These are phyloP conservation scores for Boletus reticuloceps DNA, from an alignment of 768 basidiomycete genomes.

Conservation along the genomic window DNA sequence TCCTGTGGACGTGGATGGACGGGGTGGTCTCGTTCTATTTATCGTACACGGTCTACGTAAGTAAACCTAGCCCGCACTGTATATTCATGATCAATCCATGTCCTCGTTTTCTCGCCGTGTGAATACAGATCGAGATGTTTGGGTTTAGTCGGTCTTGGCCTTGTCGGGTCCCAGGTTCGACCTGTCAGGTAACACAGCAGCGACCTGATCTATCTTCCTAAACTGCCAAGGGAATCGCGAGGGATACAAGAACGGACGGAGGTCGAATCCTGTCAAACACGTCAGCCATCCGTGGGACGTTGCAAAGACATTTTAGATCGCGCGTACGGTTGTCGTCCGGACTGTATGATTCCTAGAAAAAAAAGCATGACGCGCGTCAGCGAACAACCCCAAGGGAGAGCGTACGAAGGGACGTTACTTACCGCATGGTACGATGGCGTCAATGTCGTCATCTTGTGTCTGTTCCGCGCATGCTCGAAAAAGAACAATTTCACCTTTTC, in stretches of 20 bases:
- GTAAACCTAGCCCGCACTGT: conserved; percentile 8
- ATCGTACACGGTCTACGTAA: conserved; percentile 5
- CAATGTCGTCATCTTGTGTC: conserved; percentile 98
- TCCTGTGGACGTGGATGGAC: too few species aligned
- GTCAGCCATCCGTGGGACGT: not conserved
- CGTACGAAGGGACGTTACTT: conserved; percentile 28
- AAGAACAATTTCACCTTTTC: conserved; percentile 97
- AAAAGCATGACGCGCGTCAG: not conserved
- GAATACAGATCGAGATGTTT: not conserved
- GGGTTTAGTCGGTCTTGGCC: conserved; percentile 45
- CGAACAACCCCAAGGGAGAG: too few species aligned
- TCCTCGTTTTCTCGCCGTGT: not conserved
- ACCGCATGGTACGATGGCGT: conserved; percentile 95
- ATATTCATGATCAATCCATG: conserved; percentile 5
- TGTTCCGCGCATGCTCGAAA: conserved; percentile 93
- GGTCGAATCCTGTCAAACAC: conserved; percentile 71
- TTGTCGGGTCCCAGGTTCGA: conserved; percentile 44
- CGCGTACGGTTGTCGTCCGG: conserved; percentile 91
- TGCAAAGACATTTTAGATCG: not conserved
- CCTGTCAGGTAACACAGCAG: conserved; percentile 70
- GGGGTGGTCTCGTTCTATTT: not conserved
- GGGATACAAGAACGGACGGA: conserved; percentile 95
- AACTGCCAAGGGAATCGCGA: conserved; percentile 97
- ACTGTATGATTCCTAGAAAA: conserved; percentile 82
- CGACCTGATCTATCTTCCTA: conserved; percentile 88